Evolutionary conservation across 1,284 basidiomycete genomes (phyloP), one percentile per base, ranked within the genome.

Genomic region (Boletus hoseneyae): DNA sequence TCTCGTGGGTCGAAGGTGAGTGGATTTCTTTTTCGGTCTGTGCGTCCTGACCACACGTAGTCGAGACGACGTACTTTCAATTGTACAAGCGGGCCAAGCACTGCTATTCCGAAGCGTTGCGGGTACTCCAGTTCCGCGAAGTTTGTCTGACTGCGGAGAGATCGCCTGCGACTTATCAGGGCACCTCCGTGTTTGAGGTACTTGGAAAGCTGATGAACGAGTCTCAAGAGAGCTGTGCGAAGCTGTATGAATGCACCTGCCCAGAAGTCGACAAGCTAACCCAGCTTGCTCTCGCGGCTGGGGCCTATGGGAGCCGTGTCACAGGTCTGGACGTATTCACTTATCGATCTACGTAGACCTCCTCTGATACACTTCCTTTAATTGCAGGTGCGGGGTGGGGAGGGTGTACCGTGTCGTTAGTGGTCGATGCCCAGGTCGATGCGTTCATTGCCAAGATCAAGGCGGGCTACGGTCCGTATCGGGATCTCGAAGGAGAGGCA

Each of bases 381-480:
- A 32, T 18, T 23, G 18, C 52, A 86, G 87, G 88, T 37, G 92
- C 92, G 0, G 92, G 92, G 2, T 96, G 91, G 91, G 93, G 93
- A 44, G 93, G 93, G 11, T 93, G 90, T 58, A 88, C 87, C 0
- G 87, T 95, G 19, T 90, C 88, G 15, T 77, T 95, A 16, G 85
- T 95, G 3, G 77, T 80, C 7, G 84, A 87, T 57, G 68, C 73
- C n/a, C 62, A 78, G 33, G 87, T 90, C 3, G 74, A 79, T 0
- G 55, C 62, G n/a, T 93, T 95, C 63, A 83, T 93, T 42, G 63
- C 71, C 52, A 73, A 74, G 52, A 71, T 94, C 21, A 80, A 74
- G 63, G 69, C 70, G 18, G 69, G 69, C 15, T 94, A 91, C 63
- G 69, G 64, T 18, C 78, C 82, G 10, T 93, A 87, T 67, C 73